Conservation (phyloP, 257 asterid species). For the Gentiana macrophylla region DNA sequence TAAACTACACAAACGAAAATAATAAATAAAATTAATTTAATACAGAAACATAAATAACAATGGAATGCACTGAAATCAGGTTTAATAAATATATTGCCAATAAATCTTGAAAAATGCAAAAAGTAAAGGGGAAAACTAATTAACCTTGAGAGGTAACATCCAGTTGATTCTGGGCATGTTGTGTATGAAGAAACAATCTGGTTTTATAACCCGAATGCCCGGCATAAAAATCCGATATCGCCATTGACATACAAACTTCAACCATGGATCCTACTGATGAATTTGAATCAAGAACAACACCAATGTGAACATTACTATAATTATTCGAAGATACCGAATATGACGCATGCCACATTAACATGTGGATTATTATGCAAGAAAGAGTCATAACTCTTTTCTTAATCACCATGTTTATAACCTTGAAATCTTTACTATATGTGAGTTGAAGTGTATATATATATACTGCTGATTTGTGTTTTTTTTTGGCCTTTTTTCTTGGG, state of each 20-base stretch:
- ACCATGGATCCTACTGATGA: slow-evolving; percentile 16
- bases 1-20: no score
- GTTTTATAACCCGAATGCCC: slow-evolving; percentile 21
- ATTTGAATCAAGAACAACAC: slow-evolving; percentile 25
- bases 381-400: background rate
- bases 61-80: no score
- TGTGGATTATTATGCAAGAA: background rate
- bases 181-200: slow-evolving; percentile 20
- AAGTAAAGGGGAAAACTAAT: no score
- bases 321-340: background rate
- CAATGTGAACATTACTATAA: slow-evolving; percentile 11
- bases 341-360: background rate
- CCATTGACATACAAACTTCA: slow-evolving; percentile 28
- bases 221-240: slow-evolving; percentile 29
- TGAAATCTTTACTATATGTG: no score
- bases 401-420: background rate
- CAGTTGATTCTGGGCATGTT: slow-evolving; percentile 19
- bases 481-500: no score
- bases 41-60: no score
- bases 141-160: slow-evolving; percentile 31
- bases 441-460: no score
- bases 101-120: no score
- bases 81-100: no score
- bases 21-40: no score
- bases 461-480: no score